Conservation (phyloP, 495 filamentous ascomycete genomes). For the Lasiosphaeris hirsuta region DNA sequence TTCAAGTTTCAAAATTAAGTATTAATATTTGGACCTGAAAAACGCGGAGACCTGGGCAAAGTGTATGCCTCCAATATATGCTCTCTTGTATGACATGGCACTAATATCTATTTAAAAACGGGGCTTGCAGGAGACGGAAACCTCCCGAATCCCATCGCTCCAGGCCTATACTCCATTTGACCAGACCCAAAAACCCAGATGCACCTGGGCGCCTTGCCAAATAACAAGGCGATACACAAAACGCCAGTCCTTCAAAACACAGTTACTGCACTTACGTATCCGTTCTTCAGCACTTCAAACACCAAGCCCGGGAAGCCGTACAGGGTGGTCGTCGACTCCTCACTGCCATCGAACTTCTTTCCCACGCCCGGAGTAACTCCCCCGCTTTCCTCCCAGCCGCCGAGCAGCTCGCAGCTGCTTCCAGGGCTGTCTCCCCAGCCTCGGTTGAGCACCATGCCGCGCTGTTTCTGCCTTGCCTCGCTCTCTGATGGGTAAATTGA, state of each 20-base stretch:
- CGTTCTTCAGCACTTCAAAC: constrained; percentile 95
- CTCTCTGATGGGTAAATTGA: constrained; percentile 57
- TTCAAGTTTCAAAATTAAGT: too few relatives aligned
- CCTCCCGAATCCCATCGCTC: too few relatives aligned
- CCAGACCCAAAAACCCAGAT: too few relatives aligned
- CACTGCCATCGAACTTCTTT: constrained; percentile 40
- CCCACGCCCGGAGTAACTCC: constrained; percentile 33
- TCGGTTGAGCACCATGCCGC: constrained; percentile 83
- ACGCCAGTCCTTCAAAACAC: constrained; percentile 45
- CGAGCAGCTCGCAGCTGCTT: constrained; percentile 83
- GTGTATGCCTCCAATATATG: too few relatives aligned
- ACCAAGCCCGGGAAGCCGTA: constrained; percentile 92
- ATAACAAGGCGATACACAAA: too few relatives aligned
- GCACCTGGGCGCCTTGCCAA: too few relatives aligned
- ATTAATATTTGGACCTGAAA: too few relatives aligned
- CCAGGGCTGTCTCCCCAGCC: constrained; percentile 90
- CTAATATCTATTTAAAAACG: too few relatives aligned
- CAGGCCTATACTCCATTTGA: too few relatives aligned
- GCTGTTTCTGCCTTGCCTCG: constrained; percentile 61
- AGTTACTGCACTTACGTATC: constrained; percentile 83
- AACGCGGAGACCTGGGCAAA: too few relatives aligned
- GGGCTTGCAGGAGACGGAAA: too few relatives aligned
- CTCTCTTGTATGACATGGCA: too few relatives aligned
- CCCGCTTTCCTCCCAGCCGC: constrained; percentile 80
- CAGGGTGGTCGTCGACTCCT: constrained; percentile 77